Percentiles rank a stretch among this genome's conserved stretches.
Evolutionary conservation across 805 yeast species (phyloP).

Genomic region (Hemisphaericaspora nanyangensis): DNA sequence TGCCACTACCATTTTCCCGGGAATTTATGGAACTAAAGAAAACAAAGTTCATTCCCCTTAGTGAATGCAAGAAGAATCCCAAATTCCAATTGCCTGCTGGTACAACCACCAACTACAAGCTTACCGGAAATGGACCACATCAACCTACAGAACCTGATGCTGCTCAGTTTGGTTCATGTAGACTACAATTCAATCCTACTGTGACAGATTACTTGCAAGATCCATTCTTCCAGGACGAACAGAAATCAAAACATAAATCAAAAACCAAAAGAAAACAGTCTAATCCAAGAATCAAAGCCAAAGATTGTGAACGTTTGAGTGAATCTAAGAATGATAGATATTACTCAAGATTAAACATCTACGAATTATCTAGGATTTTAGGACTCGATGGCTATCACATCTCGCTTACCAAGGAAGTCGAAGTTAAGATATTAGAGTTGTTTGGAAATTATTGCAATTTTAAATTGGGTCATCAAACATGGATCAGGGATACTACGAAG

Average conservation of each 20-base stretch:
- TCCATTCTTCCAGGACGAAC: not conserved
- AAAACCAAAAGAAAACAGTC: not conserved
- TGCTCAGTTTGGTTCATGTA: constrained; percentile 1
- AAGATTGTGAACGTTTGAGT: not conserved
- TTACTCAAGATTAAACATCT: constrained; percentile 52
- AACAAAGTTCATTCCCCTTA: constrained; percentile 9
- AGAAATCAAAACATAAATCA: too few species aligned
- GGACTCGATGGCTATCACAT: constrained; percentile 40
- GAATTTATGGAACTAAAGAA: constrained; percentile 6
- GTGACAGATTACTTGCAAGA: not conserved
- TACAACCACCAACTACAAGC: constrained; percentile 1
- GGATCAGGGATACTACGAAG: constrained; percentile 76
- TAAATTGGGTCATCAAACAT: constrained; percentile 71
- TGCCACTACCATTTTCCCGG: constrained; percentile 8
- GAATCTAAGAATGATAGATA: constrained; percentile 12
- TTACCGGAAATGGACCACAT: not conserved
- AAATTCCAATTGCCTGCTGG: constrained; percentile 6
- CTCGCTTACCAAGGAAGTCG: constrained; percentile 56
- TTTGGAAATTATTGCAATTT: constrained; percentile 60
- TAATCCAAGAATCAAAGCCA: not conserved
- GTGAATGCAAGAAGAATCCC: constrained; percentile 8
- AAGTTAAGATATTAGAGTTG: constrained; percentile 48
- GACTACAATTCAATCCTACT: constrained; percentile 1
- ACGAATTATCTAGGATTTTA: constrained; percentile 51
- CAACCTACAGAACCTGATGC: not conserved